These are phyloP conservation scores for Phaeodactylum tricornutum DNA, from an alignment of 108 stramenopile species.

Conservation along the genomic window DNA sequence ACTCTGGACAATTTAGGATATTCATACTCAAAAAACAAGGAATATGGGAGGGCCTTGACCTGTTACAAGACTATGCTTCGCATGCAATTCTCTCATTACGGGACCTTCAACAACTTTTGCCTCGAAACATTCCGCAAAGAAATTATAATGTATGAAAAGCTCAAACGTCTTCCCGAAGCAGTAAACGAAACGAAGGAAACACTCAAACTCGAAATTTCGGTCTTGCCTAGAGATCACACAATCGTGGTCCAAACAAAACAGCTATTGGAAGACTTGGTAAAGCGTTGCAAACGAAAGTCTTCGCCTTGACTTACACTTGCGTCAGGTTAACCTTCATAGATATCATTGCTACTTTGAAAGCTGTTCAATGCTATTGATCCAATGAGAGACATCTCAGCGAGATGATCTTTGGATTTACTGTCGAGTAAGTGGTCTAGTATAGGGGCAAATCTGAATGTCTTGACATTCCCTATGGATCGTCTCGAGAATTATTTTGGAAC, in stretches of 20 bases:
- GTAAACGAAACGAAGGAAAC: constrained; percentile 5
- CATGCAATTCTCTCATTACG: constrained; percentile 24
- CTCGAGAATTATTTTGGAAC: too few species aligned
- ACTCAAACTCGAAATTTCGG: constrained; percentile 3
- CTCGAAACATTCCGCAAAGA: constrained; percentile 29
- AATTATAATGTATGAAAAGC: constrained; percentile 27
- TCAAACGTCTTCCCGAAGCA: constrained; percentile 17
- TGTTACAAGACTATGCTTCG: constrained; percentile 34
- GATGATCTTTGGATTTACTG: too few species aligned
- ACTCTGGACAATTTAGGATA: constrained; percentile 43
- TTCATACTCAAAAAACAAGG: constrained; percentile 34
- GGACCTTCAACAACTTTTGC: constrained; percentile 22
- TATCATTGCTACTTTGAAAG: too few species aligned
- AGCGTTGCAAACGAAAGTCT: too few species aligned
- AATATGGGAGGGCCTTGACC: constrained; percentile 23
- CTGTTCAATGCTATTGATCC: too few species aligned
- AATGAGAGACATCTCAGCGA: too few species aligned
- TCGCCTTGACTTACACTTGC: too few species aligned
- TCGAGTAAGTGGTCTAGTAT: too few species aligned
- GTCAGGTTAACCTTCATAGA: too few species aligned
- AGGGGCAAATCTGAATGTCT: too few species aligned
- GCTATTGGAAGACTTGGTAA: constrained; percentile 7
- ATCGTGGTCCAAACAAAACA: constrained; percentile 7
- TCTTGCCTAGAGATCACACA: not conserved
- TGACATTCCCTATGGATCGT: too few species aligned